Percentiles rank a stretch among this genome's conserved stretches.
Conservation (phyloP, 345 rosid genomes). For the Euphorbia pulcherrima region DNA sequence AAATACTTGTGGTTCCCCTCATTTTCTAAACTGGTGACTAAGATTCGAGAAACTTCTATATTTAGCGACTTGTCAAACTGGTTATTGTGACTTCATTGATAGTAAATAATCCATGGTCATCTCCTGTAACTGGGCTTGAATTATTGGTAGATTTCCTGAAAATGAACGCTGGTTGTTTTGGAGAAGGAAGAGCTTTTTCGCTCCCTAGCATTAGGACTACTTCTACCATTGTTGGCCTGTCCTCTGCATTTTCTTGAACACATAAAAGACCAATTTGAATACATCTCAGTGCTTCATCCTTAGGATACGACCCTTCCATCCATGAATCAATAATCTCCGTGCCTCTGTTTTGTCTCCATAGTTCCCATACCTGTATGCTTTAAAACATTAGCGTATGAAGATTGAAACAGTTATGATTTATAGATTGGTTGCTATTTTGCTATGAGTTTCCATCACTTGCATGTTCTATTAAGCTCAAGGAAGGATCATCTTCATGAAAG, state of each 20-base stretch:
- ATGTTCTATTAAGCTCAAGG: neutral
- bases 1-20: too few species aligned
- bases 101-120: neutral
- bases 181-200: neutral
- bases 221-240: slow-evolving; percentile 13
- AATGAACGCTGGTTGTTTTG: slow-evolving; percentile 8
- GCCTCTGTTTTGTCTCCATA: slow-evolving; percentile 11
- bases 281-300: slow-evolving; percentile 6
- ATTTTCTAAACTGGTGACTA: too few species aligned
- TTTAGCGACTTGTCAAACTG: neutral
- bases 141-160: too few species aligned
- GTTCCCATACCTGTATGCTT: slow-evolving; percentile 17
- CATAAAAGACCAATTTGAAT: slow-evolving; percentile 18
- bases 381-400: neutral
- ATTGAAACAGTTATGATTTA: too few species aligned
- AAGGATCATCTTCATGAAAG: neutral
- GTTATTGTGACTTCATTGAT: neutral
- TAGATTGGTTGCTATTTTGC: neutral
- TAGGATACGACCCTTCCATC: neutral
- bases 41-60: too few species aligned
- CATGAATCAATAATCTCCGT: slow-evolving; percentile 13
- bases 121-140: neutral
- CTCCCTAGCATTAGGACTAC: slow-evolving; percentile 10
- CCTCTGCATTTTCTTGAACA: neutral
- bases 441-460: neutral